Evolutionary conservation across 1,284 basidiomycete species (phyloP).

Genomic region (Leccinum pachyderme): DNA sequence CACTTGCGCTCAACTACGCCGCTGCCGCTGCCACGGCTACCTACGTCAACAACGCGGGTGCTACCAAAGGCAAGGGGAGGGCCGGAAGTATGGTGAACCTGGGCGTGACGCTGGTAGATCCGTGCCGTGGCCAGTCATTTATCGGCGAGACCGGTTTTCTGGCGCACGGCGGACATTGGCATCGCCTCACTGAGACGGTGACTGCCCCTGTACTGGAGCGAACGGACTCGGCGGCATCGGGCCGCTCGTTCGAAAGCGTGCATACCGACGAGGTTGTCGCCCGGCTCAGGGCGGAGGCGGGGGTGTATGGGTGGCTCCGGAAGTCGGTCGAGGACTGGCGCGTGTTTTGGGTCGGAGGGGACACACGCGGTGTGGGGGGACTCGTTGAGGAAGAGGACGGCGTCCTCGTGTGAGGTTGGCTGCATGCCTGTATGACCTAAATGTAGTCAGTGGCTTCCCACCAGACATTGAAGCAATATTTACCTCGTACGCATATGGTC

Average conservation of each 20-base stretch:
- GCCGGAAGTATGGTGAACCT: neutral
- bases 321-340: conserved; percentile 71
- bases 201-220: conserved; percentile 35
- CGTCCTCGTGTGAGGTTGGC: conserved; percentile 23
- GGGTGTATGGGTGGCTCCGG: conserved; percentile 71
- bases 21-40: neutral
- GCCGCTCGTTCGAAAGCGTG: conserved; percentile 45
- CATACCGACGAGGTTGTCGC: conserved; percentile 50
- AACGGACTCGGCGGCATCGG: conserved; percentile 43
- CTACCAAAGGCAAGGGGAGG: conserved; percentile 28
- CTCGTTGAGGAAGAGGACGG: conserved; percentile 26
- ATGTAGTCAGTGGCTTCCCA: neutral
- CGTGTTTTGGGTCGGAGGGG: conserved; percentile 75
- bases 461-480: neutral
- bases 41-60: neutral
- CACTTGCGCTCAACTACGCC: conserved; percentile 30
- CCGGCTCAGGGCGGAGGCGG: conserved; percentile 51
- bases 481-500: neutral
- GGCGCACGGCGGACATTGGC: conserved; percentile 68
- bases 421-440: neutral
- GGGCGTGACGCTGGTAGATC: conserved; percentile 50
- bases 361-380: conserved; percentile 31
- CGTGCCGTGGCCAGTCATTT: conserved; percentile 55
- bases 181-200: conserved; percentile 42
- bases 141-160: conserved; percentile 66